Conservation (phyloP, 768 basidiomycete species). For the Pisolithus orientalis region DNA sequence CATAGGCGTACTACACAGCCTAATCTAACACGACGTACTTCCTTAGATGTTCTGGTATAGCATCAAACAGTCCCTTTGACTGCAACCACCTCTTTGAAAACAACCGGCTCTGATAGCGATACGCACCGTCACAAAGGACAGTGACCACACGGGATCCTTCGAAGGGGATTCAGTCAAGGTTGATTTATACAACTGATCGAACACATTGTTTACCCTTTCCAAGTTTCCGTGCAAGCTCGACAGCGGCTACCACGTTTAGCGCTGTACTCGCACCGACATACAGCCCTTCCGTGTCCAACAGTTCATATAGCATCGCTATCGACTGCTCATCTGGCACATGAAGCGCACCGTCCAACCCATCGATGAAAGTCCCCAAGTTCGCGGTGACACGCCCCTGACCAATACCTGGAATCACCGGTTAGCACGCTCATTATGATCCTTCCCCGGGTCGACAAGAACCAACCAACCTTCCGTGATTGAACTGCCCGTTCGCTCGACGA, state of each 20-base stretch:
- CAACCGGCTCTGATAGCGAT: conserved; percentile 92
- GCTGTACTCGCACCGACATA: conserved; percentile 95
- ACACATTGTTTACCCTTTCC: conserved; percentile 58
- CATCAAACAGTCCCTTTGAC: conserved; percentile 66
- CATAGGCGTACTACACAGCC: not conserved
- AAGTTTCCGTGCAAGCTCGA: conserved; percentile 77
- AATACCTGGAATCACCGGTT: conserved; percentile 55
- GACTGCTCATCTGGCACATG: conserved; percentile 84
- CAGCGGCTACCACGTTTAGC: conserved; percentile 91
- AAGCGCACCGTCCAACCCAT: conserved; percentile 75
- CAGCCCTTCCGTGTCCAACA: conserved; percentile 87
- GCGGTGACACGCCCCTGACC: conserved; percentile 95
- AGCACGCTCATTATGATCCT: not conserved
- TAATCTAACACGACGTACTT: conserved; percentile 88
- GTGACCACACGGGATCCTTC: conserved; percentile 82
- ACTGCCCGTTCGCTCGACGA: conserved; percentile 72
- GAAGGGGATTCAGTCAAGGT: not conserved
- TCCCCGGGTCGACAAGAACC: not conserved
- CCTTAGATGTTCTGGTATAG: conserved; percentile 77
- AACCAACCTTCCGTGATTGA: conserved; percentile 83
- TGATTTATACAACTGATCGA: not conserved
- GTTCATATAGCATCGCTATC: conserved; percentile 88
- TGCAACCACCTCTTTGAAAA: conserved; percentile 93
- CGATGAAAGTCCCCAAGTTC: conserved; percentile 80
- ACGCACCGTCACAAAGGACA: conserved; percentile 91